Conservation (phyloP, 2,329 filamentous ascomycete genomes). For the Tolypocladium pustulatum region DNA sequence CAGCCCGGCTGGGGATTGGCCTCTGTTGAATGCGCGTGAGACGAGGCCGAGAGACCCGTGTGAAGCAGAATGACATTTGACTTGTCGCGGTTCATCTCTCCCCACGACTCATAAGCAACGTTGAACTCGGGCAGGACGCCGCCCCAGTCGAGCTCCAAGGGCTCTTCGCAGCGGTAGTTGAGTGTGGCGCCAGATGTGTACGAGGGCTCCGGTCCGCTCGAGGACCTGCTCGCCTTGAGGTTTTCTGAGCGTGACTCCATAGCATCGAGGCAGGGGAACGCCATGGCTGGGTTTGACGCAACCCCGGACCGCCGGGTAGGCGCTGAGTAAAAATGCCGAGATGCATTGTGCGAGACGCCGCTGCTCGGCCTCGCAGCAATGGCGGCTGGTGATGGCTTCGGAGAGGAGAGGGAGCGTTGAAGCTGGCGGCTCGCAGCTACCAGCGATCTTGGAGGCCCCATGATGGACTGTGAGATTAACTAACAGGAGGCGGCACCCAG, state of each 20-base stretch:
- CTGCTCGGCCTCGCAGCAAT: neutral
- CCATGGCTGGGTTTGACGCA: constrained; percentile 64
- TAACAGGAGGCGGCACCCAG: neutral
- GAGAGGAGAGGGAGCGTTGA: neutral
- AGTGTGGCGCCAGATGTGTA: constrained; percentile 87
- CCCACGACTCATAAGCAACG: constrained; percentile 92
- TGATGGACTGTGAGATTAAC: neutral
- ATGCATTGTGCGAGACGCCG: neutral
- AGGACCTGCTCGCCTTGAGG: constrained; percentile 51
- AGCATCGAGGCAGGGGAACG: constrained; percentile 83
- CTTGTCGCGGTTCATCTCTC: constrained; percentile 63
- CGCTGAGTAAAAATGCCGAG: neutral
- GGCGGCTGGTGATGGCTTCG: neutral
- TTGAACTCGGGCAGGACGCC: constrained; percentile 82
- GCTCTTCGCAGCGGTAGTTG: constrained; percentile 60
- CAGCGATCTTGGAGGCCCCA: constrained; percentile 6
- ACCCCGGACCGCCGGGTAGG: constrained; percentile 5
- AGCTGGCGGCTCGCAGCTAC: constrained; percentile 5
- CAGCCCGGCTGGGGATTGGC: constrained; percentile 82
- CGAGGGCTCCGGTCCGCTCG: constrained; percentile 79
- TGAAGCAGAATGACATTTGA: constrained; percentile 88
- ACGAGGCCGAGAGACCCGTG: constrained; percentile 92
- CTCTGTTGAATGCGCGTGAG: constrained; percentile 87
- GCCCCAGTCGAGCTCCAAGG: constrained; percentile 86
- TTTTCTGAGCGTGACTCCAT: constrained; percentile 68